Base-by-base conservation (phyloP, 2,329 filamentous ascomycete species). In the Microascus cirrosus region DNA sequence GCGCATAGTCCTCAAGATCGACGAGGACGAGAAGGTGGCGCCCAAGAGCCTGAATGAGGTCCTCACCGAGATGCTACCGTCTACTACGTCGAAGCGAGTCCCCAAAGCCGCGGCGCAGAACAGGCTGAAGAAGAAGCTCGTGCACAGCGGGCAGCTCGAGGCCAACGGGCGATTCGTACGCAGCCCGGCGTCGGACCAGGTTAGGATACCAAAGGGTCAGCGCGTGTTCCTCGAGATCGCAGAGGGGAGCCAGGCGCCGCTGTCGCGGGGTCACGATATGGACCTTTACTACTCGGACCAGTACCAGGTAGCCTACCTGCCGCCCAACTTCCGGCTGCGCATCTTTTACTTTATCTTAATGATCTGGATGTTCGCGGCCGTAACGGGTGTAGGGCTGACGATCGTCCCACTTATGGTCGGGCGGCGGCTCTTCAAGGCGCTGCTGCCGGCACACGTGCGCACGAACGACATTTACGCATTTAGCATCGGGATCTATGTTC, bases 401-500 rank as follows among this genome's bases (percentile, higher is more conserved):
- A 86, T 99, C 61, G 74, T 95, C 0, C 95, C 94, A 0, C 80
- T 99, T 3, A 77, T 95, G 7, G 84, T 96, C 66, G 94, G 94
- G 1, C 87, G 94, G 32, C 79, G 78, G 59, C 78, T 97, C 61
- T 89, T 96, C 67, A 83, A 85, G 53, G 74, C 79, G 32, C 73
- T 92, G 36, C 83, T 96, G 50, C 89, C 90, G 4, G 73, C 77
- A 0, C 80, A 88, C 61, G 81, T 89, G 54, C 82, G 82, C 48
- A 87, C 93, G 67, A 99, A 97, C 70, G 94, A 99, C 69, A 88
- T 99, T 28, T 97, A 99, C 66, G 93, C 94, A 13, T 96, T 96
- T 69, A 95, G 90, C 56, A 84, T 94, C 34, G 94, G 94, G 15
- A 80, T 95, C 48, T 96, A 95, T 68, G 76, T 90, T 28, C 77